Base-by-base conservation (phyloP, 441 rosid species). In the Brassica balearica region DNA sequence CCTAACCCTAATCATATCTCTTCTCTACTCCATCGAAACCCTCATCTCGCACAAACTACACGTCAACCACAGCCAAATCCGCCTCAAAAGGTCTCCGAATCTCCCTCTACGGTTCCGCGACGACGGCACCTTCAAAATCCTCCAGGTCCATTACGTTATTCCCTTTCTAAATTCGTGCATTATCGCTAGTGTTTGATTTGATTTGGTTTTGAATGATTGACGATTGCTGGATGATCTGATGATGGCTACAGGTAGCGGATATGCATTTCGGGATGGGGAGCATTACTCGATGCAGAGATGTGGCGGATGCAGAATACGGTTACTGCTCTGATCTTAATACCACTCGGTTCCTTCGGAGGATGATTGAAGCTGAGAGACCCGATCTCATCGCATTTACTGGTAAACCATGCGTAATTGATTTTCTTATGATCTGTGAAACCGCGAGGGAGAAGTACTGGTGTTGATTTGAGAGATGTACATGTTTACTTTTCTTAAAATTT, bases 41-140 rank as follows among this genome's bases (percentile, higher is more conserved):
- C 63, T 74, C 66, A 76, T 89, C 79, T 76, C 84, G 0, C 73
- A 62, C 63, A 88, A 84, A 20, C 67, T 91, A 34, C 79, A 78
- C 73, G 43, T 89, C 48, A 81, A 84, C 68, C 71, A 82, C 68
- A 75, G 72, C 75, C 80, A 80, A 73, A 65, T 90, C 77, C 94
- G 69, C 70, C 38, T 87, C 63, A 92, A 91, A 88, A 80, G 82
- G 32, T 78, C 83, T 72, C 79, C 93, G 1, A 74, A 84, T 79
- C 97, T 89, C 58, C 97, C 97, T 72, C 89, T 90, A 48, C 87
- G 92, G 8, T 95, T 95, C 79, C 92, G 89, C 38, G 79, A 85
- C 56, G 96, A 92, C 55, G 97, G 96, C 71, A 85, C 94, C 14
- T 95, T 92, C 91, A 95, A 92, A 76, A 95, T 92, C 90, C 94